These are phyloP conservation scores for Cadophora luteo-olivacea DNA, from an alignment of 2,329 filamentous ascomycete genomes.

Conservation along the genomic window DNA sequence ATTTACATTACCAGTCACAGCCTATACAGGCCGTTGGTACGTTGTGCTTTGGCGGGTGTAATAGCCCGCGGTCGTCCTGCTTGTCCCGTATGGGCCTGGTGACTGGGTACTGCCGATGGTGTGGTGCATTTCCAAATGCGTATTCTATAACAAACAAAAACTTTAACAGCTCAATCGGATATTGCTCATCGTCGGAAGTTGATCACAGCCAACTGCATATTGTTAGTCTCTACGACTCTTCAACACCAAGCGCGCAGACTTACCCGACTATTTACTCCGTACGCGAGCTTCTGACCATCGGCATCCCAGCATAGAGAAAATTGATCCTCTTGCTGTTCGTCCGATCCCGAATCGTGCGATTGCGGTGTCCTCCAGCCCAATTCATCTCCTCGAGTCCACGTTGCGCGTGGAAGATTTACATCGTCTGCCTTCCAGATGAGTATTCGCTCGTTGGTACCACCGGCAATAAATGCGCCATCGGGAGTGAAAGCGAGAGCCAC, in stretches of 20 bases:
- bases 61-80: not conserved
- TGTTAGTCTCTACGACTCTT: slow-evolving; percentile 24
- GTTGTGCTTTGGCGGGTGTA: not conserved
- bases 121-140: not conserved
- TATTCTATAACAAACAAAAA: not conserved
- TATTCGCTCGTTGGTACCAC: slow-evolving; percentile 63
- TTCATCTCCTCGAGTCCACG: slow-evolving; percentile 62
- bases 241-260: slow-evolving; percentile 42
- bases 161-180: not conserved
- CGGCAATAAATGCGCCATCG: slow-evolving; percentile 67
- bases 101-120: not conserved
- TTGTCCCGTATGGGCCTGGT: not conserved
- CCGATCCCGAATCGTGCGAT: slow-evolving; percentile 54
- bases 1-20: not conserved
- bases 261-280: slow-evolving; percentile 68
- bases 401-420: slow-evolving; percentile 62
- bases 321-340: slow-evolving; percentile 57
- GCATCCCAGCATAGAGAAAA: slow-evolving; percentile 69
- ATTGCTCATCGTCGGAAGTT: slow-evolving; percentile 33
- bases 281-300: slow-evolving; percentile 66
- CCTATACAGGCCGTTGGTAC: too few species aligned
- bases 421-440: slow-evolving; percentile 71
- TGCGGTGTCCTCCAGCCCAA: slow-evolving; percentile 65
- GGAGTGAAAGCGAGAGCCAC: slow-evolving; percentile 67
- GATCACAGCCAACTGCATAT: slow-evolving; percentile 39